phyloP scores from a whole-genome alignment of 2,329 filamentous ascomycete genomes.

The Scedosporium minutisporum region DNA sequence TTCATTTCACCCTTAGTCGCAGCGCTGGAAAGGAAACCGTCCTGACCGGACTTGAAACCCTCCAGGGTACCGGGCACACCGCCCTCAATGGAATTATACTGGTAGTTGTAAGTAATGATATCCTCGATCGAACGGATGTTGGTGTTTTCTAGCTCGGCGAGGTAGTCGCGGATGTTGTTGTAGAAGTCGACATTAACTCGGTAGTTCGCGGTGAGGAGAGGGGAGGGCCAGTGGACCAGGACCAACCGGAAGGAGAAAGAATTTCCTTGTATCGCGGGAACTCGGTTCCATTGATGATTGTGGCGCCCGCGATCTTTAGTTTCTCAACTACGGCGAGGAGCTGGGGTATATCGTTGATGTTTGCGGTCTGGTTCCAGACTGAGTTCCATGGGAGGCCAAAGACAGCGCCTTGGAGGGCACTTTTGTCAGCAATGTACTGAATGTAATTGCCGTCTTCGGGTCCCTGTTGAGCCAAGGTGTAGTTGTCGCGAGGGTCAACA shows the following conservation, averaged over 20 bases:
- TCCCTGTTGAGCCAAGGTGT: slow-evolving; percentile 48
- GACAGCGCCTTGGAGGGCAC: slow-evolving; percentile 46
- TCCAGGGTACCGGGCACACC: slow-evolving; percentile 53
- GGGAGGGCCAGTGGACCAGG: slow-evolving; percentile 56
- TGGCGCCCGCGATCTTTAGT: slow-evolving; percentile 53
- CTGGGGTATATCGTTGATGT: slow-evolving; percentile 36
- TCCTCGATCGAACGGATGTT: slow-evolving; percentile 50
- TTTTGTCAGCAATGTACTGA: slow-evolving; percentile 43
- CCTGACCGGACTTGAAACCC: slow-evolving; percentile 57
- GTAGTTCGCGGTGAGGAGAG: background rate
- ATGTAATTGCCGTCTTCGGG: slow-evolving; percentile 45
- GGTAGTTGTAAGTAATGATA: slow-evolving; percentile 54
- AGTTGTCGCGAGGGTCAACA: slow-evolving; percentile 53
- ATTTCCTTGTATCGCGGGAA: slow-evolving; percentile 52
- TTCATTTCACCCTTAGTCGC: slow-evolving; percentile 50
- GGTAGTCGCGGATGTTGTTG: slow-evolving; percentile 51
- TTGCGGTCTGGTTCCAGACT: slow-evolving; percentile 56
- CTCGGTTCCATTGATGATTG: slow-evolving; percentile 61
- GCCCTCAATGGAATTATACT: slow-evolving; percentile 58
- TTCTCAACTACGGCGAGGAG: slow-evolving; percentile 32
- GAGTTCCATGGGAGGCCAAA: slow-evolving; percentile 66
- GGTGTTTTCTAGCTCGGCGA: slow-evolving; percentile 53
- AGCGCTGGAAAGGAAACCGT: slow-evolving; percentile 56
- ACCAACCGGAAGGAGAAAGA: slow-evolving; percentile 57
- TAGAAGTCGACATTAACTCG: slow-evolving; percentile 17